Percentiles rank a stretch among this genome's conserved stretches.
Conservation (phyloP, 2,329 filamentous ascomycete species). For the Coleophoma eucalyptorum region DNA sequence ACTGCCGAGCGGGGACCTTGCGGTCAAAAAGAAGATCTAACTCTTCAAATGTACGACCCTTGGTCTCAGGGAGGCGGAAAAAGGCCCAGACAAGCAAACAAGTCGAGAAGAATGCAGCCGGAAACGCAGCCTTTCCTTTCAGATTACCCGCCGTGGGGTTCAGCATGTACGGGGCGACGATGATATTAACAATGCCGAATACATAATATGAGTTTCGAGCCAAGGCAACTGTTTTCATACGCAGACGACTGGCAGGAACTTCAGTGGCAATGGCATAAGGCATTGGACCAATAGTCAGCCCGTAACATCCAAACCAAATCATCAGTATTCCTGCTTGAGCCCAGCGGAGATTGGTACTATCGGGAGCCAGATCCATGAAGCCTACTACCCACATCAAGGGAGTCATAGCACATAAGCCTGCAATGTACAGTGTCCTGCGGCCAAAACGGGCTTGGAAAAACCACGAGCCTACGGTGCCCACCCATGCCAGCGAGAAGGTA, state of each 20-base stretch:
- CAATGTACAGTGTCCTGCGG: slow-evolving; percentile 1
- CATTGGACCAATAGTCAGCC: slow-evolving; percentile 80
- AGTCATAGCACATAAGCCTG: slow-evolving; percentile 1
- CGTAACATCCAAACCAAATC: slow-evolving; percentile 74
- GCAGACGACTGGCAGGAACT: slow-evolving; percentile 72
- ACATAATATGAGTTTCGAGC: slow-evolving; percentile 69
- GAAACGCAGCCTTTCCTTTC: slow-evolving; percentile 6
- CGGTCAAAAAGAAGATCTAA: slow-evolving; percentile 8
- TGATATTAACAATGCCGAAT: slow-evolving; percentile 70
- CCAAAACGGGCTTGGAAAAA: slow-evolving; percentile 1
- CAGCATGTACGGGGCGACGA: slow-evolving; percentile 59
- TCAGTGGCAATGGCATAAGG: slow-evolving; percentile 63
- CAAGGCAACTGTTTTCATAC: slow-evolving; percentile 85
- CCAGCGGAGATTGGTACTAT: slow-evolving; percentile 10
- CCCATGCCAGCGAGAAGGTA: slow-evolving; percentile 38
- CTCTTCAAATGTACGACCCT: slow-evolving; percentile 10
- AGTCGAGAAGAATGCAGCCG: background rate
- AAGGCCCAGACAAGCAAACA: slow-evolving; percentile 4
- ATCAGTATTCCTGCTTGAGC: slow-evolving; percentile 64
- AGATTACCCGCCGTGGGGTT: slow-evolving; percentile 1
- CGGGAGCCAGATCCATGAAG: background rate
- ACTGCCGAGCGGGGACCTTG: slow-evolving; percentile 4
- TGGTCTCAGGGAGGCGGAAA: slow-evolving; percentile 28
- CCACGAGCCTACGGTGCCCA: slow-evolving; percentile 36
- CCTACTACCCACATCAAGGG: slow-evolving; percentile 2